Percentiles rank a stretch among this genome's conserved stretches.
Evolutionary conservation across 495 filamentous ascomycete species (phyloP).

Genomic region (Eremomyces bilateralis): DNA sequence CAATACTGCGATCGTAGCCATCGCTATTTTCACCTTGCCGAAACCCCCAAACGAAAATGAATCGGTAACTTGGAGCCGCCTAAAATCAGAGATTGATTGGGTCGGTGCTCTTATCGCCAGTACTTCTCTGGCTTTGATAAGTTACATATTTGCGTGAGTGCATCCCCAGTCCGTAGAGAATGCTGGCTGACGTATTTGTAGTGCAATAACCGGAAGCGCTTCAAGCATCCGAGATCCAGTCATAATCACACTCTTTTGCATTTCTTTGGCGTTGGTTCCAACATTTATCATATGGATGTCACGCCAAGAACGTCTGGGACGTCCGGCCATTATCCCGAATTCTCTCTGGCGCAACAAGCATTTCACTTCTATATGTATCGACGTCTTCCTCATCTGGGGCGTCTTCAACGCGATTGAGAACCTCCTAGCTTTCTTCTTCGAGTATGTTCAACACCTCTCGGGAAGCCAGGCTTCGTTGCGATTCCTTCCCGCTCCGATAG

Average conservation of each 20-base stretch:
- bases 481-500: conserved; percentile 32
- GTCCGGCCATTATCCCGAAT: conserved; percentile 28
- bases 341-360: conserved; percentile 27
- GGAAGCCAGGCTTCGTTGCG: conserved; percentile 24
- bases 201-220: conserved; percentile 18
- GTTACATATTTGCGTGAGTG: conserved; percentile 26
- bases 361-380: conserved; percentile 28
- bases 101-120: conserved; percentile 21
- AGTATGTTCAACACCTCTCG: conserved; percentile 24
- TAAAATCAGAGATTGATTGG: conserved; percentile 26
- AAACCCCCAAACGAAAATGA: conserved; percentile 9
- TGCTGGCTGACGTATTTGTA: conserved; percentile 4
- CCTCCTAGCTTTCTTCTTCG: conserved; percentile 32
- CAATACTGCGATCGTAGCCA: conserved; percentile 14
- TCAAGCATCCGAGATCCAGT: conserved; percentile 15
- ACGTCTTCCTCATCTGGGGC: conserved; percentile 30
- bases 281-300: conserved; percentile 26
- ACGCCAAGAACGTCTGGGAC: conserved; percentile 20
- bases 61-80: conserved; percentile 7
- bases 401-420: conserved; percentile 28
- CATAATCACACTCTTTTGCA: conserved; percentile 19
- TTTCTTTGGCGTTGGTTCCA: conserved; percentile 22
- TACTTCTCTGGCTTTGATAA: conserved; percentile 20
- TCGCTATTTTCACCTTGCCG: conserved; percentile 21
- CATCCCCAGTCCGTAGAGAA: background rate